Percentiles rank a stretch among this genome's conserved stretches.
phyloP scores from a whole-genome alignment of 1,284 basidiomycete species.

The Sporisorium iseilematis-ciliati region DNA sequence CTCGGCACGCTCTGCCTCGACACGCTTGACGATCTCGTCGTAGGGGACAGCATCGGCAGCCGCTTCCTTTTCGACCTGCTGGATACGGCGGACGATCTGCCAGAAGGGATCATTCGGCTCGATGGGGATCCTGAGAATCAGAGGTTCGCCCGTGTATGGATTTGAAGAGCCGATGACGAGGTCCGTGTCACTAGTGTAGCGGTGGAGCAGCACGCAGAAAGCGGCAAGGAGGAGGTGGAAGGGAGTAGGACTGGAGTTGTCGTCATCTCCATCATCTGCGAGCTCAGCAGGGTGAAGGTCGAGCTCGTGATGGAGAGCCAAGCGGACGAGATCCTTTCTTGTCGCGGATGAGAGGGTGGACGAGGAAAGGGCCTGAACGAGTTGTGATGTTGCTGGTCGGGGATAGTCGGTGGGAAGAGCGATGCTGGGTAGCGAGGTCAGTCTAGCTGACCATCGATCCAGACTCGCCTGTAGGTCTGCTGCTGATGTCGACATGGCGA shows the following conservation, averaged over 20 bases:
- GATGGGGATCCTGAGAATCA: slow-evolving; percentile 86
- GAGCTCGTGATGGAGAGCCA: slow-evolving; percentile 81
- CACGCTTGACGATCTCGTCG: slow-evolving; percentile 79
- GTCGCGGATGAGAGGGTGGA: slow-evolving; percentile 49
- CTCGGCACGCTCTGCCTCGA: slow-evolving; percentile 56
- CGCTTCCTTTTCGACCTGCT: slow-evolving; percentile 85
- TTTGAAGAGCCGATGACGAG: slow-evolving; percentile 90
- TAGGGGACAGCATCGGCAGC: slow-evolving; percentile 86
- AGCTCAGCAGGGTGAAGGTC: slow-evolving; percentile 74
- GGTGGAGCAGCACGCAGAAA: slow-evolving; percentile 89
- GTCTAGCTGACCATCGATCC: slow-evolving; percentile 67
- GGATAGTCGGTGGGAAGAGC: slow-evolving; percentile 98
- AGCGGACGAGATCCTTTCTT: slow-evolving; percentile 60
- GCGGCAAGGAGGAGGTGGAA: slow-evolving; percentile 93
- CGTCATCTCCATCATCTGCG: slow-evolving; percentile 48
- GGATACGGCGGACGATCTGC: slow-evolving; percentile 87
- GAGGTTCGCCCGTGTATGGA: slow-evolving; percentile 78
- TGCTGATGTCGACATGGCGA: slow-evolving; percentile 24
- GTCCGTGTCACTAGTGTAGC: slow-evolving; percentile 96
- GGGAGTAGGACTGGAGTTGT: slow-evolving; percentile 76
- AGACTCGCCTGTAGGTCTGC: slow-evolving; percentile 43
- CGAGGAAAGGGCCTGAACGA: slow-evolving; percentile 67
- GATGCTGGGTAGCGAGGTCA: slow-evolving; percentile 81
- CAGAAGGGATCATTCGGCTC: slow-evolving; percentile 91
- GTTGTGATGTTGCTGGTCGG: slow-evolving; percentile 74